These are phyloP conservation scores for Plantago ovata DNA, from an alignment of 257 asterid genomes.

Conservation along the genomic window DNA sequence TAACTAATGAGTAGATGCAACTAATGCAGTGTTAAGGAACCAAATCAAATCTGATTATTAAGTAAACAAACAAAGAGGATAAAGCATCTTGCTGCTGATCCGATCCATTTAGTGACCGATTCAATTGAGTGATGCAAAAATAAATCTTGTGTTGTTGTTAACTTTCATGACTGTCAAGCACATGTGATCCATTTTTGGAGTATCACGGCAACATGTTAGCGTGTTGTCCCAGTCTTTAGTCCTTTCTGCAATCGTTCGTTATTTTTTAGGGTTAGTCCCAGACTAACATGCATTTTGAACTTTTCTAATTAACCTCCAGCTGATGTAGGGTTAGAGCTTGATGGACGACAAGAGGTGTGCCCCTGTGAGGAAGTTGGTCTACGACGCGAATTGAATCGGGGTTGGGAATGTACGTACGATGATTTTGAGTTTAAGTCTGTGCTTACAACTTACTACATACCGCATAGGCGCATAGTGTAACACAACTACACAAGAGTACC, in stretches of 20 bases:
- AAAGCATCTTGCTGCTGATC: slow-evolving; percentile 2
- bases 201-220: slow-evolving; percentile 1
- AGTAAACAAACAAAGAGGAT: neutral
- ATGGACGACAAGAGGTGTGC: slow-evolving; percentile 1
- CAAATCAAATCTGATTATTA: neutral
- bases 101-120: too few relatives aligned
- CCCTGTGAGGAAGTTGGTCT: neutral
- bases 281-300: neutral
- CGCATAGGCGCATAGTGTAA: too few relatives aligned
- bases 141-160: neutral
- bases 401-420: too few relatives aligned
- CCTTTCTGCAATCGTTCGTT: neutral
- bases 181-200: neutral
- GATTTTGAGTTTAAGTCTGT: too few relatives aligned
- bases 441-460: too few relatives aligned
- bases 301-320: neutral
- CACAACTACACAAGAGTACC: too few relatives aligned
- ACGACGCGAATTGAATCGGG: too few relatives aligned
- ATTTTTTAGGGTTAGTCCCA: neutral
- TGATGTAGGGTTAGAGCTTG: neutral
- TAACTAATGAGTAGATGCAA: neutral
- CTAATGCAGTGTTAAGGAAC: neutral
- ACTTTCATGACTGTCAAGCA: neutral
- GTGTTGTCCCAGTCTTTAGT: neutral
- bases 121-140: neutral